Conservation (phyloP, 2,329 filamentous ascomycete species). For the Colletotrichum plurivorum region DNA sequence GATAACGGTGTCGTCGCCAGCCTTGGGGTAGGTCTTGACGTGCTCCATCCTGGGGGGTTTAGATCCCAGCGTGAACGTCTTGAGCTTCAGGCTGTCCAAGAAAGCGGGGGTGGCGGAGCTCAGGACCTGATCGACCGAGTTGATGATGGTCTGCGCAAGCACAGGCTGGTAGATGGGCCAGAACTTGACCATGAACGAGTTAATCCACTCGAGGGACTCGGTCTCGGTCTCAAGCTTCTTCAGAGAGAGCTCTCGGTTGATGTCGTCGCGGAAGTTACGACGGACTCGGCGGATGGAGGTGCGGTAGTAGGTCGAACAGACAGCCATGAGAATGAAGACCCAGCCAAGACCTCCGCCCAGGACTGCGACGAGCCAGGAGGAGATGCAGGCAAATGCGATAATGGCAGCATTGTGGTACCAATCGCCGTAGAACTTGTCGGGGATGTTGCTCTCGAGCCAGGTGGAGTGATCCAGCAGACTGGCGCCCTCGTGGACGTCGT, state of each 20-base stretch:
- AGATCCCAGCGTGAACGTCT: conserved; percentile 92
- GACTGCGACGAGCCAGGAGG: conserved; percentile 90
- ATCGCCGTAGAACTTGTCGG: conserved; percentile 94
- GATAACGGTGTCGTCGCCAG: conserved; percentile 93
- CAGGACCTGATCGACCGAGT: conserved; percentile 94
- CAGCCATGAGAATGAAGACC: conserved; percentile 93
- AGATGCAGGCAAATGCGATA: conserved; percentile 91
- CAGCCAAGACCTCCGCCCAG: conserved; percentile 93
- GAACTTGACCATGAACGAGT: conserved; percentile 98
- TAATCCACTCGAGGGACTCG: conserved; percentile 98
- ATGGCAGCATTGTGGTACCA: conserved; percentile 99
- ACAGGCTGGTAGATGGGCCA: conserved; percentile 99
- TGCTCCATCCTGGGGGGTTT: conserved; percentile 98
- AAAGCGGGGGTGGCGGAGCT: conserved; percentile 93
- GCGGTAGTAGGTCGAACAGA: conserved; percentile 95
- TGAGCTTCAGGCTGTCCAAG: conserved; percentile 92
- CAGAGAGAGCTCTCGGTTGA: conserved; percentile 90
- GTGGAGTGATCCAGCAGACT: conserved; percentile 90
- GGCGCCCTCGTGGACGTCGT: conserved; percentile 70
- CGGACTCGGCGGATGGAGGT: conserved; percentile 94
- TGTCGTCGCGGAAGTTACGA: conserved; percentile 95
- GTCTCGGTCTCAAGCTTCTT: conserved; percentile 89
- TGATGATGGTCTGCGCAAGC: conserved; percentile 91
- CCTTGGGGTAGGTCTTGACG: conserved; percentile 97
- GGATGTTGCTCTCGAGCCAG: conserved; percentile 84